Conservation (phyloP, 139 green algal genomes). For the Chlorella sorokiniana region DNA sequence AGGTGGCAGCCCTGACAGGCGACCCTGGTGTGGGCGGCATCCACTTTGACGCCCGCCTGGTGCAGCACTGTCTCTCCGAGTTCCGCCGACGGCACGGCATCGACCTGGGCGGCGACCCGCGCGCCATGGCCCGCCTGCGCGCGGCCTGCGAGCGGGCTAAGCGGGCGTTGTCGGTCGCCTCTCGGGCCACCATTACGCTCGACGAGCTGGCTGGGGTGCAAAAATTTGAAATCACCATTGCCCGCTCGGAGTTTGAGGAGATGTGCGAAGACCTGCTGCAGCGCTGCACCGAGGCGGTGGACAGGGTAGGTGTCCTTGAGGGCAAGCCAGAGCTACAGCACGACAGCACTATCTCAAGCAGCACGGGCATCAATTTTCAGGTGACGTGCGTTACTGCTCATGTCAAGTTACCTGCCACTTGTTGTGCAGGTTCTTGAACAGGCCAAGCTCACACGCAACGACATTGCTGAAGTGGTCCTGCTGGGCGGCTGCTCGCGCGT, state of each 20-base stretch:
- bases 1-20: not conserved
- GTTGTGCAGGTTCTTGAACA: not conserved
- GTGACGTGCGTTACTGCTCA: not conserved
- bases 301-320: not conserved
- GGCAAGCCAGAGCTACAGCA: not conserved
- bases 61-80: not conserved
- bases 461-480: not conserved
- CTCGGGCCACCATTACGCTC: not conserved
- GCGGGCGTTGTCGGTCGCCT: not conserved
- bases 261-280: not conserved
- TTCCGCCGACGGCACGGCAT: not conserved
- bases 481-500: not conserved
- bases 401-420: not conserved
- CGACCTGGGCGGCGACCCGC: not conserved
- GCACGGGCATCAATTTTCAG: too few relatives aligned
- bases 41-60: slow-evolving; percentile 1
- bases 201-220: not conserved
- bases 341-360: not conserved
- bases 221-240: not conserved
- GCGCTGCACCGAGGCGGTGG: not conserved
- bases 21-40: not conserved
- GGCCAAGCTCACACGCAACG: not conserved
- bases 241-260: not conserved
- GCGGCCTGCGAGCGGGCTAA: not conserved
- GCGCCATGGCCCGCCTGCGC: not conserved